Conservation (phyloP, 805 yeast genomes). For the Myxozyma vanderwaltii region DNA sequence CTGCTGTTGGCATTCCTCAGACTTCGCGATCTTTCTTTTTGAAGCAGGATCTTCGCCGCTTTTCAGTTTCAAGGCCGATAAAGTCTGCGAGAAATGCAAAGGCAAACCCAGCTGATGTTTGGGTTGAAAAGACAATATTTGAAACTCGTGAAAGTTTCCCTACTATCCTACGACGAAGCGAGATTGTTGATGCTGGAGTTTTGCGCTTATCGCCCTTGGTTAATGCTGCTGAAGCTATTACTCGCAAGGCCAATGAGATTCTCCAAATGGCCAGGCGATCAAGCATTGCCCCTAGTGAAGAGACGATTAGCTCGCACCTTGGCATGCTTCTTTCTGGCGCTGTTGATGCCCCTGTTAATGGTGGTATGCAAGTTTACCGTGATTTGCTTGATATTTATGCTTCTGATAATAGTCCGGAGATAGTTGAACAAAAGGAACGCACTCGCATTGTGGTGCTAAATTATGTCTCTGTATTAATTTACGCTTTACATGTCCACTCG, state of each 20-base stretch:
- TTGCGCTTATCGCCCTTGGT: slow-evolving; percentile 77
- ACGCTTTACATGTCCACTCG: slow-evolving; percentile 71
- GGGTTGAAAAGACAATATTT: slow-evolving; percentile 87
- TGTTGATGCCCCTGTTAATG: slow-evolving; percentile 89
- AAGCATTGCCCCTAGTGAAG: slow-evolving; percentile 25
- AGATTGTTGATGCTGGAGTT: slow-evolving; percentile 53
- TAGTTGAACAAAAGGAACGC: slow-evolving; percentile 4
- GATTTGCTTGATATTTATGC: slow-evolving; percentile 52
- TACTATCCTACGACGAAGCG: slow-evolving; percentile 82
- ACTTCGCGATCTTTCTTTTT: slow-evolving; percentile 75
- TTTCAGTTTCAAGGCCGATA: slow-evolving; percentile 67
- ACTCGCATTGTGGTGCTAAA: slow-evolving; percentile 43
- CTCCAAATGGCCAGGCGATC: slow-evolving; percentile 59
- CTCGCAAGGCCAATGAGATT: slow-evolving; percentile 70
- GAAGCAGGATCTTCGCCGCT: slow-evolving; percentile 69
- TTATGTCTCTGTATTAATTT: slow-evolving; percentile 62
- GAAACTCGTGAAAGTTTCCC: slow-evolving; percentile 80
- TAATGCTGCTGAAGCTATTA: slow-evolving; percentile 71
- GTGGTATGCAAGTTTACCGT: slow-evolving; percentile 85
- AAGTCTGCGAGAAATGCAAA: slow-evolving; percentile 47
- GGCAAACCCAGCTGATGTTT: slow-evolving; percentile 55
- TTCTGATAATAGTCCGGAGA: slow-evolving; percentile 6
- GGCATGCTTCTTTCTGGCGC: slow-evolving; percentile 57
- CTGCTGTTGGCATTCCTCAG: slow-evolving; percentile 46
- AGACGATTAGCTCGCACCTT: slow-evolving; percentile 52